A percentile compares a stretch with the other conserved stretches of the same genome.
phyloP scores from a whole-genome alignment of 192 early-diverging fungal species.

The Backusella tuberculispora region DNA sequence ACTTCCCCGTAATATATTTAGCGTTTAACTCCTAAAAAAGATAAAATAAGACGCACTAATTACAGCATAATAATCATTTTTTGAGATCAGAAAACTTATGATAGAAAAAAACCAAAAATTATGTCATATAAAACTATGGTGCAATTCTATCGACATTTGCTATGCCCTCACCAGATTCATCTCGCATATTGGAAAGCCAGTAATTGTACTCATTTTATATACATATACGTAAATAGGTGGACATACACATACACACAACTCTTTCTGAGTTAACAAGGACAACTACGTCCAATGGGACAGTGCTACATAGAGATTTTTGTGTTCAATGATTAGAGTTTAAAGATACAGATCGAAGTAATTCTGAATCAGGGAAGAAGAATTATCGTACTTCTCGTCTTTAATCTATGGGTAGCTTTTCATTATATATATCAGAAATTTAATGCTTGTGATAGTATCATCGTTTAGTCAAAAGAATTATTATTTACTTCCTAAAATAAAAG shows the following conservation, averaged over 20 bases:
- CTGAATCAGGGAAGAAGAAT: constrained; percentile 2
- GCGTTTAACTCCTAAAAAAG: constrained; percentile 4
- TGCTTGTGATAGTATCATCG: no score
- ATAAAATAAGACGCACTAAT: neutral
- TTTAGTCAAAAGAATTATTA: no score
- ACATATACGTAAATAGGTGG: constrained; percentile 6
- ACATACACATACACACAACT: neutral
- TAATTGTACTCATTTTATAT: neutral
- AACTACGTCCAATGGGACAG: neutral
- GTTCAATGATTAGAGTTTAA: constrained; percentile 15
- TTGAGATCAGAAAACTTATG: neutral
- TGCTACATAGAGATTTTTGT: neutral
- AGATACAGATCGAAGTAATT: constrained; percentile 7
- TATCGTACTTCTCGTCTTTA: neutral
- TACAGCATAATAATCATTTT: neutral
- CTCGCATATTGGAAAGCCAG: neutral
- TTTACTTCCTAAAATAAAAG: neutral
- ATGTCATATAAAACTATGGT: neutral
- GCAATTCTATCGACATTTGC: neutral
- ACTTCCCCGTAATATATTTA: constrained; percentile 12
- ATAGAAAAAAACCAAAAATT: constrained; percentile 1
- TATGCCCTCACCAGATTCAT: neutral
- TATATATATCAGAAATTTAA: no score
- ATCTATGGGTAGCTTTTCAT: no score
- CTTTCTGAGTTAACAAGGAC: neutral